These are phyloP conservation scores for Fomitopsis serialis DNA, from an alignment of 768 basidiomycete genomes.

Conservation along the genomic window DNA sequence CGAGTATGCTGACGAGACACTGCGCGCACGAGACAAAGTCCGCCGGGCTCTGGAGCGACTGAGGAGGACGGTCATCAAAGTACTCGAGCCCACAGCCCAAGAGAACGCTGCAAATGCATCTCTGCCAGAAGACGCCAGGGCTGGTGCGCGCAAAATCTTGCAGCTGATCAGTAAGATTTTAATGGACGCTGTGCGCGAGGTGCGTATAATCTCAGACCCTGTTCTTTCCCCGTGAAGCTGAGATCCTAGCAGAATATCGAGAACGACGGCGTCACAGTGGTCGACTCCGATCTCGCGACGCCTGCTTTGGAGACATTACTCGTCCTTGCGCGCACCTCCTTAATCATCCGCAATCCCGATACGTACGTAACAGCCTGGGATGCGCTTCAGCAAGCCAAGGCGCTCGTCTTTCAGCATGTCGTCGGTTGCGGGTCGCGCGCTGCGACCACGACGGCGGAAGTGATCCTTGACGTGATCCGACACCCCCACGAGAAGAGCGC, in stretches of 20 bases:
- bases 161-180: conserved; percentile 30
- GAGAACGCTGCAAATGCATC: background rate
- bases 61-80: conserved; percentile 43
- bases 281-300: conserved; percentile 32
- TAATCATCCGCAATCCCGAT: conserved; percentile 35
- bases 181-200: conserved; percentile 25
- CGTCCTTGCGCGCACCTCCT: conserved; percentile 40
- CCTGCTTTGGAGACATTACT: conserved; percentile 53
- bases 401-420: conserved; percentile 16
- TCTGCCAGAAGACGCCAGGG: conserved; percentile 8
- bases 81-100: conserved; percentile 32
- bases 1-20: conserved; percentile 22
- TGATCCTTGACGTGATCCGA: background rate
- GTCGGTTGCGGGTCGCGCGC: background rate
- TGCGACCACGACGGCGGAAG: background rate
- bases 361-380: conserved; percentile 44
- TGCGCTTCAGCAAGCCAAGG: conserved; percentile 39
- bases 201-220: conserved; percentile 14
- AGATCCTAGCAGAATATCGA: background rate
- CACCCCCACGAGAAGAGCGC: background rate
- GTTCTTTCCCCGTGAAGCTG: background rate
- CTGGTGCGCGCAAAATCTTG: conserved; percentile 23
- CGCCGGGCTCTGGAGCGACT: conserved; percentile 57
- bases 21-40: conserved; percentile 44
- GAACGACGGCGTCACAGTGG: conserved; percentile 11